Base-by-base conservation (phyloP, 768 basidiomycete genomes). In the Tulasnella sp. region DNA sequence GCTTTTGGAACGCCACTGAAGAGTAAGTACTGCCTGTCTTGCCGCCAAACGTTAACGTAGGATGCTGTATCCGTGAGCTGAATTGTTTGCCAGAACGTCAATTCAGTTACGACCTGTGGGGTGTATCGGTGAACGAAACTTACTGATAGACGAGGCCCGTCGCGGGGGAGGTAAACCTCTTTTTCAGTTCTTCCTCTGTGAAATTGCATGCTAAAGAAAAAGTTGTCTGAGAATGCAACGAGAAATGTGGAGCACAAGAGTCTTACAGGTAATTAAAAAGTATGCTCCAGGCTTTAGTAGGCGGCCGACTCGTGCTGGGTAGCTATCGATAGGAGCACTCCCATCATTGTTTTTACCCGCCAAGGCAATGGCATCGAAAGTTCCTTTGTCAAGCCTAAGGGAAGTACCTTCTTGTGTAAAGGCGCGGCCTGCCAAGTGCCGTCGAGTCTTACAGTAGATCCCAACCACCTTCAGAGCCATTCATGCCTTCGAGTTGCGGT, bases 281-380 rank as follows among this genome's bases (percentile, higher is more conserved):
- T 86, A 84, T 9, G 91, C 93, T 0, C 90, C 91, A 7, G 90
- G 88, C 81, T 88, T 90, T 35, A 95, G 85, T 75, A 93, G 82
- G 51, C 83, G 83, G 16, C 85, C 84, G 29, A 92, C 87, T 16
- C 90, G 88, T 69, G 80, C 81, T 3, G 91, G 92, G 82, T 95
- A 95, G 23, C 81, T 82, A n/a, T 86, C 84, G 0, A 88, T 88
- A 1, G 91, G 90, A 0, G 87, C 85, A 57, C 81, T 82, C 29
- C 91, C 92, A 48, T 83, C 81, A 6, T 84, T 86, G 57, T 91
- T 89, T 81, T 89, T 90, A 76, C 87, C 86, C 73, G 88, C 91
- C 51, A 95, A 84, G 0, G 93, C 91, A 73, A 95, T 94, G 6
- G 94, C 93, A 81, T 95, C 94, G 81, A 90, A 93, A 0, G 94